These are phyloP conservation scores for Lipomyces lipofer DNA, from an alignment of 805 yeast genomes.

Conservation along the genomic window DNA sequence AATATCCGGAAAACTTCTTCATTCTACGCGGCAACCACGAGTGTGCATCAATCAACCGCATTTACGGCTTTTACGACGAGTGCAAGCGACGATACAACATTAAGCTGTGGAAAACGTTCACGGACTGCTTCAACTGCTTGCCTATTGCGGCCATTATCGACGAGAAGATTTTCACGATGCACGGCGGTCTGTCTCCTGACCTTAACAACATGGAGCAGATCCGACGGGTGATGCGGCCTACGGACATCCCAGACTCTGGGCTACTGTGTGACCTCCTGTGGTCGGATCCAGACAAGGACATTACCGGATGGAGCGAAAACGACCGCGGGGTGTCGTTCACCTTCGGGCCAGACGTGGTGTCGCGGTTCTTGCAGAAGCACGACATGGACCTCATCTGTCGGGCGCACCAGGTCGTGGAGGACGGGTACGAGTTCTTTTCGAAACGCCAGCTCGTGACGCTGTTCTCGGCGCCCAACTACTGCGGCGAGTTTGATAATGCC, in stretches of 20 bases:
- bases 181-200: slow-evolving; percentile 97
- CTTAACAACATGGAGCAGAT: slow-evolving; percentile 98
- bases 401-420: slow-evolving; percentile 99
- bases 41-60: slow-evolving; percentile 96
- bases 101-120: slow-evolving; percentile 97
- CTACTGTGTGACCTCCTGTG: slow-evolving; percentile 92
- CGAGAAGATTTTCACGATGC: slow-evolving; percentile 98
- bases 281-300: slow-evolving; percentile 99
- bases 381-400: slow-evolving; percentile 98
- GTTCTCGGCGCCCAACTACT: slow-evolving; percentile 90
- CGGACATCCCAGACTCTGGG: slow-evolving; percentile 98
- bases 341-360: slow-evolving; percentile 99
- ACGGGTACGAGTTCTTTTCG: slow-evolving; percentile 95
- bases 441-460: slow-evolving; percentile 94
- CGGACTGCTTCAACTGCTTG: slow-evolving; percentile 96
- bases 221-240: slow-evolving; percentile 98
- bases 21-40: slow-evolving; percentile 98
- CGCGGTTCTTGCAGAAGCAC: slow-evolving; percentile 92
- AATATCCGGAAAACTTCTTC: slow-evolving; percentile 97
- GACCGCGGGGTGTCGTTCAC: slow-evolving; percentile 99
- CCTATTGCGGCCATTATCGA: slow-evolving; percentile 98
- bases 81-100: slow-evolving; percentile 97
- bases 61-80: slow-evolving; percentile 97
- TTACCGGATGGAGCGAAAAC: slow-evolving; percentile 98
- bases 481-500: slow-evolving; percentile 98